Evolutionary conservation across 306 rosid genomes (phyloP), one percentile per base, ranked within the genome.

Genomic region (Styphnolobium japonicum): DNA sequence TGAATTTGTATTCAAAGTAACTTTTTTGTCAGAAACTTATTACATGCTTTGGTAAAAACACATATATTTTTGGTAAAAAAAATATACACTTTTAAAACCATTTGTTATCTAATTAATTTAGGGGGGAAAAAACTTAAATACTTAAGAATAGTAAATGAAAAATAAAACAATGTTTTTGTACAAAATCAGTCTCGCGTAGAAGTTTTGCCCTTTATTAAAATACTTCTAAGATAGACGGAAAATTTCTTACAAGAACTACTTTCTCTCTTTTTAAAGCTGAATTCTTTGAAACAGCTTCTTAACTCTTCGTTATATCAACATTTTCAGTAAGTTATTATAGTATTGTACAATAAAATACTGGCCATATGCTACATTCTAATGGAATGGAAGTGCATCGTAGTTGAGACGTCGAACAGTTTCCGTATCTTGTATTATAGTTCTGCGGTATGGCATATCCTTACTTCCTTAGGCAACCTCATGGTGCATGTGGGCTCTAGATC

Each of bases 401-500:
- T 40, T 33, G 68, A 55, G 66, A 53, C 36, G 21, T 12, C 23
- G 52, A 23, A 16, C 9, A 11, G 8, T n/a, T n/a, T n/a, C n/a
- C n/a, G n/a, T n/a, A n/a, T n/a, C n/a, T n/a, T 11, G 42, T n/a
- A 10, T 36, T 10, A 9, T 37, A 1, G 53, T 75, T 31, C 2
- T 62, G 37, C 42, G 56, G 39, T 67, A 11, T 70, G 12, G 9
- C n/a, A n/a, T n/a, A n/a, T n/a, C n/a, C n/a, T n/a, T 46, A 29
- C 2, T 70, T 22, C 31, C 43, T 16, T 46, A 40, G 9, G n/a
- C 9, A 40, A 70, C 52, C 10, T 22, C 27, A 49, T 8, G 22
- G 42, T n/a, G 57, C 16, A 43, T 34, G 78, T 37, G 79, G 79
- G 45, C 29, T 48, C 67, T 80, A 18, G 66, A 64, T 53, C 45